Conservation (phyloP, 768 basidiomycete species). For the Mycena rosella region DNA sequence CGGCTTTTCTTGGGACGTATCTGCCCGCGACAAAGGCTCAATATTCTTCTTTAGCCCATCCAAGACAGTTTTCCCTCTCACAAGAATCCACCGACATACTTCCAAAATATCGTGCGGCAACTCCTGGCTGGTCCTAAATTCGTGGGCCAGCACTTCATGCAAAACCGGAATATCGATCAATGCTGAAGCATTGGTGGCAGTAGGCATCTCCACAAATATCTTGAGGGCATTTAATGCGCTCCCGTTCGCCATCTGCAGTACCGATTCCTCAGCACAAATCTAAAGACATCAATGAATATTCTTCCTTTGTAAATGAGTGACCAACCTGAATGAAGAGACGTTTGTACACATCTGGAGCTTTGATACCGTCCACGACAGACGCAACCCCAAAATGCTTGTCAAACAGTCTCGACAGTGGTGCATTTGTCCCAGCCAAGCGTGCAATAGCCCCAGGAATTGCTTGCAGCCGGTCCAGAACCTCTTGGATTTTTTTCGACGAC, state of each 20-base stretch:
- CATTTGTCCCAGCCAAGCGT: background rate
- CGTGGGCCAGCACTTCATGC: conserved; percentile 29
- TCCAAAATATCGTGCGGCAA: background rate
- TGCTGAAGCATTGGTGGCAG: background rate
- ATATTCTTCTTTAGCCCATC: background rate
- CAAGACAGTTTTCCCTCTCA: background rate
- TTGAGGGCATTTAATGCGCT: conserved; percentile 27
- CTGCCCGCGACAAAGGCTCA: background rate
- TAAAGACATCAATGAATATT: background rate
- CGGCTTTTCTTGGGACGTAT: background rate
- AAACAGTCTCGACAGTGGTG: background rate
- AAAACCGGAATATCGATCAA: conserved; percentile 34
- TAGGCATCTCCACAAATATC: conserved; percentile 26
- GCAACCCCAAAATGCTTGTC: background rate
- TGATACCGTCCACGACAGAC: background rate
- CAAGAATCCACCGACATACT: background rate
- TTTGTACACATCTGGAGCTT: conserved; percentile 7
- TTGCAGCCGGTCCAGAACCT: background rate
- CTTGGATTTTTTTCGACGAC: background rate
- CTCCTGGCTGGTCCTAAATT: background rate
- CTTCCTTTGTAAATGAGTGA: background rate
- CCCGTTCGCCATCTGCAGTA: conserved; percentile 37
- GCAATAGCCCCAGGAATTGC: background rate
- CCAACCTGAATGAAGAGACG: conserved; percentile 29
- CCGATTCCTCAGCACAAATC: conserved; percentile 41